phyloP scores from a whole-genome alignment of 495 filamentous ascomycete species.

The Penicillium paxilli region DNA sequence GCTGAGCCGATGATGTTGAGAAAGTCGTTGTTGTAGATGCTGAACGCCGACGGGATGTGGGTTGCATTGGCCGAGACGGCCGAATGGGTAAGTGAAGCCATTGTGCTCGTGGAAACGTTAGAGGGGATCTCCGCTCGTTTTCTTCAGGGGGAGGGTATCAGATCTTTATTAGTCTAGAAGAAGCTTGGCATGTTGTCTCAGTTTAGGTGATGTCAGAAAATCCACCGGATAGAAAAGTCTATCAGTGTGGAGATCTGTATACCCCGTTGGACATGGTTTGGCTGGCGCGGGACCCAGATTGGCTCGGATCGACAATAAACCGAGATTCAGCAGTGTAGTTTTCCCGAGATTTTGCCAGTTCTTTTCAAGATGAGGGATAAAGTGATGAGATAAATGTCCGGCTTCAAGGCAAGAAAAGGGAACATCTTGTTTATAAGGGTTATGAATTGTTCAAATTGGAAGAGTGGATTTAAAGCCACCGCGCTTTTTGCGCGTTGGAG shows the following conservation, averaged over 20 bases:
- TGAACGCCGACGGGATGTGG: conserved; percentile 21
- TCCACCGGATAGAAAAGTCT: neutral
- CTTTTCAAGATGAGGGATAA: neutral
- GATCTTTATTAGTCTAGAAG: neutral
- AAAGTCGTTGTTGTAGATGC: conserved; percentile 35
- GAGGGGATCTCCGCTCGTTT: neutral
- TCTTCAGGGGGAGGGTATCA: neutral
- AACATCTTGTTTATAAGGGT: no score
- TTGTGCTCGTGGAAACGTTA: neutral
- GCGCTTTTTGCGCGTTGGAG: no score
- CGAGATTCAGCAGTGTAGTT: conserved; percentile 7
- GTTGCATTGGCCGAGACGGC: conserved; percentile 8
- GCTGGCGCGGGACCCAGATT: conserved; percentile 1
- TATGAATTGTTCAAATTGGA: no score
- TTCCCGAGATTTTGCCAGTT: conserved; percentile 18
- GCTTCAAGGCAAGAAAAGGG: no score
- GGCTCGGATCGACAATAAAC: conserved; percentile 11
- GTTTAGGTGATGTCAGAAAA: conserved; percentile 2
- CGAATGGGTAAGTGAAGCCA: neutral
- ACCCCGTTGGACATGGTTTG: neutral
- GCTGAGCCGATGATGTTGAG: conserved; percentile 33
- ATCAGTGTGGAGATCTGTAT: conserved; percentile 4
- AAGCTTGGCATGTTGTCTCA: conserved; percentile 1
- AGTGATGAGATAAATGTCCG: no score
- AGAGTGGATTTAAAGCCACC: no score